Evolutionary conservation across 306 rosid species (phyloP), one percentile per base, ranked within the genome.

Genomic region (Morella rubra): DNA sequence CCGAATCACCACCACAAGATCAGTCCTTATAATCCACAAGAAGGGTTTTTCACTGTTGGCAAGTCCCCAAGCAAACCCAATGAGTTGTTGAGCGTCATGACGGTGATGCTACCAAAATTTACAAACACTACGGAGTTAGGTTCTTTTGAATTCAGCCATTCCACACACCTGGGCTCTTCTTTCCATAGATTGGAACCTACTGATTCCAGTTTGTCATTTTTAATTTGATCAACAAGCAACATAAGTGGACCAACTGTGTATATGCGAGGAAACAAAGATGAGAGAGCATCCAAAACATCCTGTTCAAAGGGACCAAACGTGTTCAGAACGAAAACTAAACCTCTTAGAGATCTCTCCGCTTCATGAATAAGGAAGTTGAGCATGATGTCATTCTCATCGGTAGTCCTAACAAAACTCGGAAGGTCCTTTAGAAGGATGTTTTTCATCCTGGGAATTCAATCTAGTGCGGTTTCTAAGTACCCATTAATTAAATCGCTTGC

Each of bases 31-130:
- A 11, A 82, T 42, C 86, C 86, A 82, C 16, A 82, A 24, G 14
- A 82, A 82, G 14, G 49, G 71, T 7, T 76, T 69, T 18, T 14
- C 61, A 53, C 86, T 82, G 8, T 46, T n/a, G 6, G 80, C 82
- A 0, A 78, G 41, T 8, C 82, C 86, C 86, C 86, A 78, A 0
- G 86, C 86, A 24, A 82, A 82, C 61, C 78, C 86, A 5, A 42
- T 49, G 5, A 82, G 27, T 16, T 82, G 74, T 0, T 60, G 1
- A 13, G 0, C 13, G 82, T 37, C 73, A 74, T 78, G 7, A 72
- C 72, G 11, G 85, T 78, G 40, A 69, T 53, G 10, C 82, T 78
- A 0, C 85, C 82, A 13, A n/a, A 78, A 20, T 20, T 71, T 0
- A 60, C 77, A 4, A 58, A 78, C 19, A 78, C n/a, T 4, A 78